phyloP scores from a whole-genome alignment of 2,329 filamentous ascomycete genomes.

The Exophiala alcalophila region DNA sequence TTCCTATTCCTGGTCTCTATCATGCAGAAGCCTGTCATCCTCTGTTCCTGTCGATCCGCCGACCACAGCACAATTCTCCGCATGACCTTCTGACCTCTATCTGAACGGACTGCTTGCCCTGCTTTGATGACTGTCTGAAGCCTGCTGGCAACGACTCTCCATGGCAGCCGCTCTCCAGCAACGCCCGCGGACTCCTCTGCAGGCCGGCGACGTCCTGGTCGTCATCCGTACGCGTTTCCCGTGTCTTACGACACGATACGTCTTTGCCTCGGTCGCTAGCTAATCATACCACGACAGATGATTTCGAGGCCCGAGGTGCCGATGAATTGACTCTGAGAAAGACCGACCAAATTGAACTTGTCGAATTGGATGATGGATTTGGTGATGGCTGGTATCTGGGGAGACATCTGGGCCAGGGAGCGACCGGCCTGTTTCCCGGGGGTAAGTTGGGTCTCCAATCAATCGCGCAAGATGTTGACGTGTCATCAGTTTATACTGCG shows the following conservation, averaged over 20 bases:
- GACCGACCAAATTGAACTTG: conserved; percentile 62
- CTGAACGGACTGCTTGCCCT: background rate
- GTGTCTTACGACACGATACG: background rate
- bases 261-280: conserved; percentile 3
- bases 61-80: conserved; percentile 7
- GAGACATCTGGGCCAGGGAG: conserved; percentile 43
- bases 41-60: conserved; percentile 11
- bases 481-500: conserved; percentile 27
- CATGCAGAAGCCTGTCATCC: conserved; percentile 17
- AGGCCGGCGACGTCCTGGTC: conserved; percentile 43
- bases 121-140: background rate
- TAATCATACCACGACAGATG: conserved; percentile 64
- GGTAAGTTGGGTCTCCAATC: conserved; percentile 34
- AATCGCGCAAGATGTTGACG: conserved; percentile 8
- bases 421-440: conserved; percentile 49
- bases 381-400: conserved; percentile 65
- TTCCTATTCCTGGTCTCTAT: conserved; percentile 2
- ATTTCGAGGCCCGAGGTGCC: conserved; percentile 85
- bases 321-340: conserved; percentile 89
- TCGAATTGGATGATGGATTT: conserved; percentile 65
- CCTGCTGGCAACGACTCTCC: conserved; percentile 6
- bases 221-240: conserved; percentile 45
- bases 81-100: background rate
- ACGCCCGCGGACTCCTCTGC: conserved; percentile 34
- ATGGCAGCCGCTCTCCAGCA: conserved; percentile 37